A percentile compares a stretch with the other conserved stretches of the same genome.
phyloP scores from a whole-genome alignment of 2,329 filamentous ascomycete genomes.

The Botryotinia narcissicola region DNA sequence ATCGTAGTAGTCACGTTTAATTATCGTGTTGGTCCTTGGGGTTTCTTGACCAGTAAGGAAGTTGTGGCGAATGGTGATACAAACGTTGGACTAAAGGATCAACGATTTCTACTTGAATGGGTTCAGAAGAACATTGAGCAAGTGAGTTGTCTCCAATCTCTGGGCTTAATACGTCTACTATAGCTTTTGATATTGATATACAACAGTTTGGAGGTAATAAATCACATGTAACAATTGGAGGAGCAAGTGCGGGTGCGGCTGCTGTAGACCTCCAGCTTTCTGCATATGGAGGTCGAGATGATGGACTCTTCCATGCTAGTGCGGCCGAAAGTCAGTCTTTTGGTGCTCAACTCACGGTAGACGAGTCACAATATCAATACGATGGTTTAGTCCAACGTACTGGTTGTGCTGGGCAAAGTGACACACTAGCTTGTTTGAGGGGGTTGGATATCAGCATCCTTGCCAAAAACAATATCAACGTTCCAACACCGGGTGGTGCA shows the following conservation, averaged over 20 bases:
- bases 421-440: slow-evolving; percentile 49
- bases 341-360: slow-evolving; percentile 46
- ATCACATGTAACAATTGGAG: slow-evolving; percentile 64
- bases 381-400: slow-evolving; percentile 47
- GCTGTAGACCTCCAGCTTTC: slow-evolving; percentile 64
- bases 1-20: slow-evolving; percentile 73
- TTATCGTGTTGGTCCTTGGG: slow-evolving; percentile 72
- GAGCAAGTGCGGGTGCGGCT: slow-evolving; percentile 65
- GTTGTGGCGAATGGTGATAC: slow-evolving; percentile 49
- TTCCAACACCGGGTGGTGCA: slow-evolving; percentile 40
- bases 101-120: slow-evolving; percentile 68
- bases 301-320: slow-evolving; percentile 50
- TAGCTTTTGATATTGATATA: slow-evolving; percentile 8
- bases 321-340: slow-evolving; percentile 53
- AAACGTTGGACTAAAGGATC: slow-evolving; percentile 70
- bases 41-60: slow-evolving; percentile 64
- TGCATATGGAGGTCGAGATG: slow-evolving; percentile 50
- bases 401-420: slow-evolving; percentile 41
- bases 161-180: neutral
- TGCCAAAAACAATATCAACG: slow-evolving; percentile 44
- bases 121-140: slow-evolving; percentile 60
- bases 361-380: slow-evolving; percentile 53
- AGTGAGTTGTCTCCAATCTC: slow-evolving; percentile 33
- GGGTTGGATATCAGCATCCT: slow-evolving; percentile 44
- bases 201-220: slow-evolving; percentile 66